Conservation (phyloP, 2,329 filamentous ascomycete genomes). For the Colletotrichum truncatum region DNA sequence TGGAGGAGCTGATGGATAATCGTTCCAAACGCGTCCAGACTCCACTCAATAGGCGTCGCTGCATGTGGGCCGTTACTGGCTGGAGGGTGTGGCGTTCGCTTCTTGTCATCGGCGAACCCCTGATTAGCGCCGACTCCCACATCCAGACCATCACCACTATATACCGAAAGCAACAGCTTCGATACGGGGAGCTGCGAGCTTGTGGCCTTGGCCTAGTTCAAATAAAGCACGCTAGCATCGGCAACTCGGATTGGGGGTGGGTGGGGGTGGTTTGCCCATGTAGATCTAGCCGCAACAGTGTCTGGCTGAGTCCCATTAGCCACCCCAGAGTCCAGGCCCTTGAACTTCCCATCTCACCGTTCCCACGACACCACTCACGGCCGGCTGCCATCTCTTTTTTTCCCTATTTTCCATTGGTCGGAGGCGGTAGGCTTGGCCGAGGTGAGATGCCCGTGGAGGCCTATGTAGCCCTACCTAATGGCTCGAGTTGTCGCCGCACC, state of each 20-base stretch:
- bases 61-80: conserved; percentile 6
- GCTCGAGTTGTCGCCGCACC: conserved; percentile 6
- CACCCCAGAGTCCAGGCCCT: conserved; percentile 1
- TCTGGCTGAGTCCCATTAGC: not conserved
- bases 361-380: not conserved
- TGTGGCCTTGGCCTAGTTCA: not conserved
- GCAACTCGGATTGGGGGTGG: no score
- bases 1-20: conserved; percentile 11
- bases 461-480: not conserved
- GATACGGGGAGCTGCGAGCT: not conserved
- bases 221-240: no score
- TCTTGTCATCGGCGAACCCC: not conserved
- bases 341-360: not conserved
- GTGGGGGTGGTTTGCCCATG: no score
- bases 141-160: not conserved
- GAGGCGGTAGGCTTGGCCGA: not conserved
- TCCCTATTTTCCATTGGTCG: not conserved
- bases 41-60: not conserved
- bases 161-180: conserved; percentile 11
- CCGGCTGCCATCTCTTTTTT: not conserved
- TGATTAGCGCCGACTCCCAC: not conserved
- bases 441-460: conserved; percentile 1
- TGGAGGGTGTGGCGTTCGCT: not conserved
- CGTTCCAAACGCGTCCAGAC: conserved; percentile 2
- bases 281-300: not conserved